Conservation (phyloP, 306 rosid species). For the Oxytropis ochrocephala region DNA sequence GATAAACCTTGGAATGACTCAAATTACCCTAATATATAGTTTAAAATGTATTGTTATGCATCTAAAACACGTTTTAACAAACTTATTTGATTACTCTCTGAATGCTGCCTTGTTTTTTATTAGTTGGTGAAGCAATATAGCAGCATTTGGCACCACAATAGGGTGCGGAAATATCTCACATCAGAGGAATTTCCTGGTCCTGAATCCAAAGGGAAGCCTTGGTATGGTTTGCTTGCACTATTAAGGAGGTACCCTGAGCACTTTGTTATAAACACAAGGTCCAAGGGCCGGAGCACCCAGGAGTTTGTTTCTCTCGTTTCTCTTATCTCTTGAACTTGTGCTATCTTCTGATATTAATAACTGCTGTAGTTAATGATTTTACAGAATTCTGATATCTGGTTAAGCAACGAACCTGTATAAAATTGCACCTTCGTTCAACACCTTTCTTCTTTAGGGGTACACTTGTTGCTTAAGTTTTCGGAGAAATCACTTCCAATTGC, state of each 20-base stretch:
- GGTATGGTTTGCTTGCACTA: constrained; percentile 92
- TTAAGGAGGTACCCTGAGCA: constrained; percentile 97
- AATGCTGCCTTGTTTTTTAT: neutral
- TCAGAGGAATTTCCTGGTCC: constrained; percentile 86
- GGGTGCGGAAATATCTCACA: constrained; percentile 83
- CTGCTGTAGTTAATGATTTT: neutral
- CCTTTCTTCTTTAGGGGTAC: neutral
- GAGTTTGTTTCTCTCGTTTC: constrained; percentile 97
- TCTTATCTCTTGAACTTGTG: constrained; percentile 50
- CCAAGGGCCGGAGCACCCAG: constrained; percentile 72
- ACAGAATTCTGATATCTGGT: neutral
- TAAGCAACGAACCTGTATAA: constrained; percentile 1
- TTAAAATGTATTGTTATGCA: neutral
- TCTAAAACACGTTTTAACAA: neutral
- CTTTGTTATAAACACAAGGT: constrained; percentile 94
- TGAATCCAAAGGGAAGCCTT: constrained; percentile 93
- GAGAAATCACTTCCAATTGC: neutral
- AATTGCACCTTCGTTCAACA: neutral
- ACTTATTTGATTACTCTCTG: neutral
- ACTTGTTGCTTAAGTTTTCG: neutral
- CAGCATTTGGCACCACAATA: constrained; percentile 76
- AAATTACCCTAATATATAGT: neutral
- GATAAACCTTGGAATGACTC: neutral
- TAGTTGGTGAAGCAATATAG: constrained; percentile 81
- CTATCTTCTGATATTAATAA: neutral